These are phyloP conservation scores for Candida quercuum DNA, from an alignment of 805 yeast species.

Conservation along the genomic window DNA sequence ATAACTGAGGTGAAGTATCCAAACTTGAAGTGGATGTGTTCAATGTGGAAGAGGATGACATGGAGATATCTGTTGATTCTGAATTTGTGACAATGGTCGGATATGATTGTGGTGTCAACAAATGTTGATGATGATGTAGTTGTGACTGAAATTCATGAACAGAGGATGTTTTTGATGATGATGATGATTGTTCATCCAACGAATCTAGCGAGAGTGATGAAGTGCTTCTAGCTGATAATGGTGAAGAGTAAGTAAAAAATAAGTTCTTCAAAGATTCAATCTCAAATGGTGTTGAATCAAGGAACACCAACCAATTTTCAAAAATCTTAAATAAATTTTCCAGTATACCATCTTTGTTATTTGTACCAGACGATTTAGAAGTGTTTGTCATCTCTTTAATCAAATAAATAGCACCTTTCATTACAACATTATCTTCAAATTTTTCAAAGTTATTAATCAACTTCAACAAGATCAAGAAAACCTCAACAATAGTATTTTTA, in stretches of 20 bases:
- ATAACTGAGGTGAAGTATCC: neutral
- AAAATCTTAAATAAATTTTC: neutral
- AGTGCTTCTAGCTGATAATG: neutral
- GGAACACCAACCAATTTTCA: neutral
- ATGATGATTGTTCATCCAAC: neutral
- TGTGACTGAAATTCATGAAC: neutral
- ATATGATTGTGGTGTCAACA: slow-evolving; percentile 1
- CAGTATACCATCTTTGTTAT: neutral
- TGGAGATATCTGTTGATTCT: neutral
- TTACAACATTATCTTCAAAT: slow-evolving; percentile 6
- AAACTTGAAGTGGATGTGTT: neutral
- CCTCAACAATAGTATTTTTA: slow-evolving; percentile 4
- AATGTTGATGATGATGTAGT: slow-evolving; percentile 1
- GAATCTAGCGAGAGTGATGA: neutral
- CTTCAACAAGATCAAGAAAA: slow-evolving; percentile 8
- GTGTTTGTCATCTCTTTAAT: slow-evolving; percentile 4
- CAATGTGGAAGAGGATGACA: neutral
- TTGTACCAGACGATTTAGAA: too few species aligned
- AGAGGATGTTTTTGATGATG: neutral
- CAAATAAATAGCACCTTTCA: slow-evolving; percentile 9
- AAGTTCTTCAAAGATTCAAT: neutral
- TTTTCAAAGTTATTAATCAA: slow-evolving; percentile 1
- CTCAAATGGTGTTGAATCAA: neutral
- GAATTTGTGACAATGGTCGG: neutral
- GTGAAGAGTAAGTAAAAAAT: neutral